These are phyloP conservation scores for Ceratocystis papillata DNA, from an alignment of 2,329 filamentous ascomycete genomes.

Conservation along the genomic window DNA sequence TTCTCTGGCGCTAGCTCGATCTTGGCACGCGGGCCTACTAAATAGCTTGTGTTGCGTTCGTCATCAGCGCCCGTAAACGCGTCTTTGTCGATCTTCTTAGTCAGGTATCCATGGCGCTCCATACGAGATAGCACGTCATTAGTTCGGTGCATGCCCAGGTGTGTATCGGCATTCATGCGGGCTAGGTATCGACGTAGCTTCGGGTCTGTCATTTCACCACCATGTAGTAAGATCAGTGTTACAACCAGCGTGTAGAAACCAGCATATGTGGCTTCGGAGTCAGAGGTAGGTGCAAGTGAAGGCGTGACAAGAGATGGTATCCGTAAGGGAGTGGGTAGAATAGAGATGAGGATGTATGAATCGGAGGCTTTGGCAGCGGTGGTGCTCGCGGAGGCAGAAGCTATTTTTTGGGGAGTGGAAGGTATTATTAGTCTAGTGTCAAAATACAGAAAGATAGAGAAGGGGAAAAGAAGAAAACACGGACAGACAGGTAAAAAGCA, in stretches of 20 bases:
- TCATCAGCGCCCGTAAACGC: conserved; percentile 28
- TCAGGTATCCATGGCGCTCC: conserved; percentile 71
- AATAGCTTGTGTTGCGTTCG: conserved; percentile 67
- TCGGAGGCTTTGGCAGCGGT: conserved; percentile 44
- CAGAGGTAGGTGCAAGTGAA: conserved; percentile 51
- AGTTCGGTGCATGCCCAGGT: conserved; percentile 64
- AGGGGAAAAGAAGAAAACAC: background rate
- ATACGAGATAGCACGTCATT: conserved; percentile 64
- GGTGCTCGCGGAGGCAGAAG: conserved; percentile 27
- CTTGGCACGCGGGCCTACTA: conserved; percentile 74
- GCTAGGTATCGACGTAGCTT: conserved; percentile 67
- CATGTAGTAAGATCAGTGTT: conserved; percentile 61
- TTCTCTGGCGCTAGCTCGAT: conserved; percentile 72
- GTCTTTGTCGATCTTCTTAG: conserved; percentile 57
- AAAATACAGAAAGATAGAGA: background rate
- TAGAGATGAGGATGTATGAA: conserved; percentile 66
- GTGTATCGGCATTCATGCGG: conserved; percentile 63
- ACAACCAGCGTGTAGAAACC: conserved; percentile 74
- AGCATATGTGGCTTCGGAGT: conserved; percentile 66
- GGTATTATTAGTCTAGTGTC: background rate
- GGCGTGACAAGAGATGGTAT: conserved; percentile 57
- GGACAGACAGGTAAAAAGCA: background rate
- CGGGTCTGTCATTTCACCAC: conserved; percentile 62
- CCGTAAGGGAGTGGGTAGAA: conserved; percentile 58
- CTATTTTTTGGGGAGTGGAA: background rate